Base-by-base conservation (phyloP, 768 basidiomycete genomes). In the Ramaria sp. region DNA sequence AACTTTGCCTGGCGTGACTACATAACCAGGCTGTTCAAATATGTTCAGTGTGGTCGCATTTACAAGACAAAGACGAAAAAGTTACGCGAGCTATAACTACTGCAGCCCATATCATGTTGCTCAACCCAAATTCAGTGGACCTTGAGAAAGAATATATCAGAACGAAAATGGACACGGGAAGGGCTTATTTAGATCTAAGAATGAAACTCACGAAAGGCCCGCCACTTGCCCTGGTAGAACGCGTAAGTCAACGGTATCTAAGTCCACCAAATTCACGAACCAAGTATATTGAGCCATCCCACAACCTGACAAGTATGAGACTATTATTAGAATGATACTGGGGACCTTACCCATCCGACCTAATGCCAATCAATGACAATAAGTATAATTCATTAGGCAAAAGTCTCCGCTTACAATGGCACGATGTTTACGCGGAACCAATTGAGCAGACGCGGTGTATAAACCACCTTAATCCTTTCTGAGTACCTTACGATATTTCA, bases 251-350 rank as follows among this genome's bases (percentile, higher is more conserved):
- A 37, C 37, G 45, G 22, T 20, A 53, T 37, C n/a, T 7, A 7
- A 37, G 13, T 48, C 27, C 27, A 22, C 20, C 13, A 41, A 48
- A 59, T 33, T 31, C 37, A 65, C 71, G 19, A 59, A 78, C 84
- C 87, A 15, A 89, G 78, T 42, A 89, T 81, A 65, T 91, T 91
- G 45, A 91, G 75, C 87, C 87, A 89, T 50, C 87, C 87, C 17
- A 88, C 86, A 10, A 86, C 37, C 51, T 52, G 37, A 11, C 12
- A 9, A 47, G n/a, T 6, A 20, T 47, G 46, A 47, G 27, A 17
- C 22, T 12, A 49, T 24, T 27, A 30, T 15, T 10, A 37, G 34
- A 13, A 37, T 37, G 10, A 27, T 27, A 27, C 3, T 27, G 17
- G 48, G 57, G 12, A 13, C 17, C 37, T 52, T 38, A 52, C 69